These are phyloP conservation scores for Mycena filopes DNA, from an alignment of 768 basidiomycete species.

Conservation along the genomic window DNA sequence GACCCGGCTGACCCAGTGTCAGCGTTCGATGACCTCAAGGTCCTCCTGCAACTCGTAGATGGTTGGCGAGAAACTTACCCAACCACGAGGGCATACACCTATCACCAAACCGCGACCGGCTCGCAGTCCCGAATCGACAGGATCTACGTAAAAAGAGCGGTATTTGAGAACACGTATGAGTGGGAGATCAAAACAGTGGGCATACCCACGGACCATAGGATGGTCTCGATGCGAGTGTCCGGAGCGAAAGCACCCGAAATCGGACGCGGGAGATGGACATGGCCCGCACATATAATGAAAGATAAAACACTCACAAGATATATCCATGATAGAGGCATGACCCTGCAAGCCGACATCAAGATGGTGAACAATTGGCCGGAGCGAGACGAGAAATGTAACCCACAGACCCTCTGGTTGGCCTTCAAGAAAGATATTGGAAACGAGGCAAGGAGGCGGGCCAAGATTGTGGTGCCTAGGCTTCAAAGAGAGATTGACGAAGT, in stretches of 20 bases:
- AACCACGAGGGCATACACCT: constrained; percentile 37
- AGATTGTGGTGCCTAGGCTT: background rate
- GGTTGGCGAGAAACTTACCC: constrained; percentile 46
- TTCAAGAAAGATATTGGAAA: background rate
- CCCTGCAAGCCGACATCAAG: background rate
- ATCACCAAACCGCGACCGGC: too few species aligned
- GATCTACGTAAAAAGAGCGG: too few species aligned
- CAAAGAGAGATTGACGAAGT: background rate
- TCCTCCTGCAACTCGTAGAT: constrained; percentile 35
- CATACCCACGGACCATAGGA: constrained; percentile 1
- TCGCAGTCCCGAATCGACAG: too few species aligned
- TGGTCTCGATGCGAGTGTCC: background rate
- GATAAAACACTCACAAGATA: too few species aligned
- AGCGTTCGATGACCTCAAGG: constrained; percentile 38
- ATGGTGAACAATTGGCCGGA: too few species aligned
- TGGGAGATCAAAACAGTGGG: too few species aligned
- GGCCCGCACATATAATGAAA: too few species aligned
- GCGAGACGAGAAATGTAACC: background rate
- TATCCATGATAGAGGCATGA: too few species aligned
- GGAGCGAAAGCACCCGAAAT: constrained; percentile 35
- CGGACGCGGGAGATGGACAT: constrained; percentile 44
- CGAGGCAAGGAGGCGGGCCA: background rate
- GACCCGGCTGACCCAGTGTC: background rate
- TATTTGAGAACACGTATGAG: too few species aligned
- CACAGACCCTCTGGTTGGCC: background rate